Base-by-base conservation (phyloP, 768 basidiomycete species). In the Trametes punicea region DNA sequence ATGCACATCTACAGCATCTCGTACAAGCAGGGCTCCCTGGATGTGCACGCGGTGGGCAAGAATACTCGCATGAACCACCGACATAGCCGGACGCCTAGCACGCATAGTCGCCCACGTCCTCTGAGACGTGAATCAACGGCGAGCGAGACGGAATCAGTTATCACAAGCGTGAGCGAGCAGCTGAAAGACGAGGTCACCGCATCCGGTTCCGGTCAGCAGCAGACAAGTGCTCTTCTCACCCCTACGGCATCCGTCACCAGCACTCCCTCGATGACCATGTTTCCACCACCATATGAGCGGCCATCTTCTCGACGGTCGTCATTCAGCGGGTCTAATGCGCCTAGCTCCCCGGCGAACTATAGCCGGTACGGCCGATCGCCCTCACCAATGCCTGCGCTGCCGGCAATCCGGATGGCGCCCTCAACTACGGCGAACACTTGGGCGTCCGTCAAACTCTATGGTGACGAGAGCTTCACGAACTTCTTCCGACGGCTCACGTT, bases 401-500 rank as follows among this genome's bases (percentile, higher is more conserved):
- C 96, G 21, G 95, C 95, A 25, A 96, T 98, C 64, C 84, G 94
- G 30, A 81, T 85, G 11, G 65, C 78, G 20, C 80, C 87, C 3
- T 64, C 71, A 6, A 54, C 62, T 2, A 76, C 84, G 6, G 74
- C 81, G 6, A 74, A 80, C 13, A 67, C 77, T 16, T 88, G 84
- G 87, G 77, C 81, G 1, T 79, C 77, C 39, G 83, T 93, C 56
- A 87, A 87, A 66, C 75, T 99, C 13, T 99, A 98, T 65, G 93
- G 95, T 42, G 96, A 98, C 70, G 95, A 98, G 70, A 90, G 86
- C 62, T 92, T 84, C 65, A 93, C 93, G 4, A 93, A 95, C 64
- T 99, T 98, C 75, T 99, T 98, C 79, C 77, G 97, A 26, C 81
- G 97, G 31, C 75, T 99, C 57, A 87, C 88, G 10, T 99, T 98